A percentile compares a stretch with the other conserved stretches of the same genome.
phyloP scores from a whole-genome alignment of 2,329 filamentous ascomycete species.

The Monascus ruber region DNA sequence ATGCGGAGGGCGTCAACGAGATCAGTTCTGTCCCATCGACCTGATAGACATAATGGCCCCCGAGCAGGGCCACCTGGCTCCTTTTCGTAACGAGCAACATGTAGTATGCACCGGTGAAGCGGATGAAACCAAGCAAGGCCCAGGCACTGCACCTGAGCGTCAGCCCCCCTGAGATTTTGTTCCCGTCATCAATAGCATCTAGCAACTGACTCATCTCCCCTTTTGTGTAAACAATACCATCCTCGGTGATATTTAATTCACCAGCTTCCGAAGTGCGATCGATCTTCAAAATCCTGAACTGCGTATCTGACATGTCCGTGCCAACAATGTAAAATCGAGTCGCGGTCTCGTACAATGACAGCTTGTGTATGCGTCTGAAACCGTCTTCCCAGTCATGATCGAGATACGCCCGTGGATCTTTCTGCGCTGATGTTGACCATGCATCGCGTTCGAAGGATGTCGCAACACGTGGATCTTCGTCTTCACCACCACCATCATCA shows the following conservation, averaged over 20 bases:
- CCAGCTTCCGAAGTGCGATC: constrained; percentile 72
- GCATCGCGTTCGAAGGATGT: constrained; percentile 35
- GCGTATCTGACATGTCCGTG: constrained; percentile 75
- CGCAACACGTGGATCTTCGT: constrained; percentile 34
- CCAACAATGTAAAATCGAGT: constrained; percentile 91
- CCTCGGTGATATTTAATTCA: constrained; percentile 76
- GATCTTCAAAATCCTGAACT: constrained; percentile 88
- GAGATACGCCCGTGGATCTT: constrained; percentile 24
- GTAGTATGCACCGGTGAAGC: constrained; percentile 91
- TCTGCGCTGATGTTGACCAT: constrained; percentile 26
- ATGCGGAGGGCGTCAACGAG: constrained; percentile 62
- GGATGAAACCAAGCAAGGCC: constrained; percentile 89
- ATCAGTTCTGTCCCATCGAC: constrained; percentile 89
- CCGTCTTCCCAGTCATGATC: constrained; percentile 33
- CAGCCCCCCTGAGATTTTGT: constrained; percentile 79
- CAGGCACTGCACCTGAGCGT: constrained; percentile 82
- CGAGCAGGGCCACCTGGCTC: constrained; percentile 89
- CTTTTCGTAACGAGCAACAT: constrained; percentile 96
- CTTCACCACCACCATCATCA: constrained; percentile 26
- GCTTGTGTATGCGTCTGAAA: constrained; percentile 72
- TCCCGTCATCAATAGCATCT: constrained; percentile 89
- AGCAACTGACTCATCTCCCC: constrained; percentile 89
- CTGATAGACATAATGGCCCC: constrained; percentile 91
- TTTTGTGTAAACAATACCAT: constrained; percentile 88
- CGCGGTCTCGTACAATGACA: constrained; percentile 93